These are phyloP conservation scores for Citrullus mucosospermus DNA, from an alignment of 306 rosid genomes.

Conservation along the genomic window DNA sequence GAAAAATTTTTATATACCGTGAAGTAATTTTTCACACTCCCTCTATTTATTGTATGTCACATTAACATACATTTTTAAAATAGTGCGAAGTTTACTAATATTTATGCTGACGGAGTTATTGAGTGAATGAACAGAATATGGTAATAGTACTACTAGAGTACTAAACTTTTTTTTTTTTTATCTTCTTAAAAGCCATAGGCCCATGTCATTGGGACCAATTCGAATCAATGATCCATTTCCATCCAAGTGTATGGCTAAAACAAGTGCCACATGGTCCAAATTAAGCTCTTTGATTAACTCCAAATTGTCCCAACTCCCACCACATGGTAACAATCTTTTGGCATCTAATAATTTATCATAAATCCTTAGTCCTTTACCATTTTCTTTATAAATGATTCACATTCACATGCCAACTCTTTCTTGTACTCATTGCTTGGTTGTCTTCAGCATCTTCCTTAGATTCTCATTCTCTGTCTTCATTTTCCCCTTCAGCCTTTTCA, in stretches of 20 bases:
- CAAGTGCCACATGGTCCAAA: neutral
- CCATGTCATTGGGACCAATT: neutral
- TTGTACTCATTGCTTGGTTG: slow-evolving; percentile 61
- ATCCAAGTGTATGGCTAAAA: neutral
- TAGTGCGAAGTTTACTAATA: too few species aligned
- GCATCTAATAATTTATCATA: neutral
- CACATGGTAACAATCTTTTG: neutral
- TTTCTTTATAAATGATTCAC: slow-evolving; percentile 14
- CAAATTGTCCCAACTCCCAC: neutral
- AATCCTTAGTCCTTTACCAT: neutral
- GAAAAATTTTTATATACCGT: too few species aligned
- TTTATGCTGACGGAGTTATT: too few species aligned
- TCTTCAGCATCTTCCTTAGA: slow-evolving; percentile 57
- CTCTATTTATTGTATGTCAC: too few species aligned
- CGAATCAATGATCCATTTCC: neutral
- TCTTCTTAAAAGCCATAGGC: neutral
- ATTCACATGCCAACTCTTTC: slow-evolving; percentile 28
- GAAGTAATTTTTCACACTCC: too few species aligned
- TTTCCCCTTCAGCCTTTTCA: slow-evolving; percentile 17
- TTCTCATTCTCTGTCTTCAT: slow-evolving; percentile 45
- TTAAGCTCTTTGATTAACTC: too few species aligned
- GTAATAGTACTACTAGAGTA: too few species aligned
- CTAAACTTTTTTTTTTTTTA: too few species aligned
- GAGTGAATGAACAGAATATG: too few species aligned
- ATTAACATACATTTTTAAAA: too few species aligned